Evolutionary conservation across 2,329 filamentous ascomycete species (phyloP).

Genomic region (Didymosphaeria variabile): DNA sequence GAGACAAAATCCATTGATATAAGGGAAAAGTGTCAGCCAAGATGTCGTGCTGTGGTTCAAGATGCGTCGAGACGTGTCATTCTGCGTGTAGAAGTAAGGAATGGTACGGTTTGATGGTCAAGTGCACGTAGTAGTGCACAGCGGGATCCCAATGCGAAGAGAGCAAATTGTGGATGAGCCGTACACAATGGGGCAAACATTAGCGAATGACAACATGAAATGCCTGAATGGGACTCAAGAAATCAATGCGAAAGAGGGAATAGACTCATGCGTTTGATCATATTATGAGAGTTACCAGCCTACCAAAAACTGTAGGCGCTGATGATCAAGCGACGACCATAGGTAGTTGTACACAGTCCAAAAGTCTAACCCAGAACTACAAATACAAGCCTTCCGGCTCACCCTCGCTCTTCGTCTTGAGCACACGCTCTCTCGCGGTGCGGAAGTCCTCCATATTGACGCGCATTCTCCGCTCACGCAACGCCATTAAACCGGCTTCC

Average conservation of each 20-base stretch:
- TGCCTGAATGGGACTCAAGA: background rate
- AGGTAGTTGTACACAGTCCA: conserved; percentile 21
- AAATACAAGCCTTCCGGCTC: conserved; percentile 98
- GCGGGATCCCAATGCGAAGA: no score
- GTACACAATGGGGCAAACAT: no score
- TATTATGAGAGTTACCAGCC: conserved; percentile 12
- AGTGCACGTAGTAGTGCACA: no score
- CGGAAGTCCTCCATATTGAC: conserved; percentile 99
- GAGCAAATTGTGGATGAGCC: no score
- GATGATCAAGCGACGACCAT: conserved; percentile 12
- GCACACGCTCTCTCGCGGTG: conserved; percentile 87
- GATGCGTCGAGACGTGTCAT: no score
- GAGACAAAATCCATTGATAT: no score
- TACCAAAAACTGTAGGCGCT: conserved; percentile 16
- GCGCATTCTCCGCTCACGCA: conserved; percentile 94
- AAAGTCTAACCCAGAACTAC: conserved; percentile 61
- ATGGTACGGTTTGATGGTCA: no score
- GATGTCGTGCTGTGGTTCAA: no score
- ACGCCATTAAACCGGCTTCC: conserved; percentile 91
- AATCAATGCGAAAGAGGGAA: background rate
- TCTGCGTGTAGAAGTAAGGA: no score
- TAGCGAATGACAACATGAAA: no score
- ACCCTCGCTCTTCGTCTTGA: conserved; percentile 98
- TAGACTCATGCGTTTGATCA: background rate
- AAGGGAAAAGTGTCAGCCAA: no score